phyloP scores from a whole-genome alignment of 1,139 yeast species.

The Candida pseudoviswanathii region DNA sequence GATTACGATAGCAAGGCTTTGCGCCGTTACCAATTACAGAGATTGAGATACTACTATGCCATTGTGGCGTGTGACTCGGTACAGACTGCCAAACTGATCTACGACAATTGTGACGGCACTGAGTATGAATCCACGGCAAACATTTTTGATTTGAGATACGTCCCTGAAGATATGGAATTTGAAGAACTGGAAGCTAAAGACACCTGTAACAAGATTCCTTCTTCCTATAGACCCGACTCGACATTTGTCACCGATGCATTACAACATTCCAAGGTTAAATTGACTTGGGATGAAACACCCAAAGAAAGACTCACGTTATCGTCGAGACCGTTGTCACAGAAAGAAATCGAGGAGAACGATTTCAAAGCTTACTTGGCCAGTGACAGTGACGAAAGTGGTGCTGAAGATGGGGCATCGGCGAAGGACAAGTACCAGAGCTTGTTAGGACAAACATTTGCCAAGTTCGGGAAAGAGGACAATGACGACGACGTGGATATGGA shows the following conservation, averaged over 20 bases:
- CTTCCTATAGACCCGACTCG: conserved; percentile 76
- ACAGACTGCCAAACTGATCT: conserved; percentile 71
- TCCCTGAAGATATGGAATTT: conserved; percentile 90
- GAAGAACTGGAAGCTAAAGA: conserved; percentile 75
- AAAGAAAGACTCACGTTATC: conserved; percentile 82
- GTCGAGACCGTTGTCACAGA: conserved; percentile 79
- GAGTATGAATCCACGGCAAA: conserved; percentile 97
- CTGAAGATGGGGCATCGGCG: conserved; percentile 39
- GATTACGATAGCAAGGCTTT: conserved; percentile 72
- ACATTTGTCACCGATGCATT: conserved; percentile 88
- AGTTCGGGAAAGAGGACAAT: conserved; percentile 40
- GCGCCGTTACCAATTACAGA: conserved; percentile 82
- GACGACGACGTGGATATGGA: conserved; percentile 89
- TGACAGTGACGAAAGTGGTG: conserved; percentile 63
- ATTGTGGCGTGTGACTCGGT: conserved; percentile 83
- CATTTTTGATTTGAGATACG: conserved; percentile 85
- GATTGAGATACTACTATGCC: conserved; percentile 89
- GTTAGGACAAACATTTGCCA: conserved; percentile 48
- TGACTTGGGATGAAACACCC: conserved; percentile 99
- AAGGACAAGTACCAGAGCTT: conserved; percentile 69
- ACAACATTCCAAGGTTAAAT: conserved; percentile 88
- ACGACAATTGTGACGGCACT: conserved; percentile 88
- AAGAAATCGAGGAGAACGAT: conserved; percentile 95
- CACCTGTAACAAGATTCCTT: conserved; percentile 68
- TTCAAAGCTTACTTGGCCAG: conserved; percentile 94